Evolutionary conservation across 2,329 filamentous ascomycete genomes (phyloP), one percentile per base, ranked within the genome.

Genomic region (Tolypocladium capitatum): DNA sequence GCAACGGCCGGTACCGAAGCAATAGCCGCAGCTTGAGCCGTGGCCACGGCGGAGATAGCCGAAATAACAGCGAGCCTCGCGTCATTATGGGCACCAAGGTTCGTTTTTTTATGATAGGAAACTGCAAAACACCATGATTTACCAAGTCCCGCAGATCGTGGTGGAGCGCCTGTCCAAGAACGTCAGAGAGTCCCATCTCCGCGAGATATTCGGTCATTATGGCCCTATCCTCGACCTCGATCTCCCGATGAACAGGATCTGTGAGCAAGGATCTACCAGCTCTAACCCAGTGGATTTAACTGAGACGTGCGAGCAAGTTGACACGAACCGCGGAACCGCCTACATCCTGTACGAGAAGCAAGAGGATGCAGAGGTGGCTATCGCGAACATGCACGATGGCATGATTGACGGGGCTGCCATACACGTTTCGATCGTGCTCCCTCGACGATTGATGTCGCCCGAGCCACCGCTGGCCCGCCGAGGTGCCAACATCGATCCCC

Each of bases 371-470:
- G 88, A 96, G 66, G 74, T 81, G 14, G 92, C 92, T 28, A 94
- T 96, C 56, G 81, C 90, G 18, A 86, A 94, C 63, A 97, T 98
- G 92, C 92, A 98, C 65, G 92, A 98, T 68, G 88, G 86, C n/a
- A 86, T 94, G 60, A 70, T 95, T 28, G 90, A 96, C 64, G 89
- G 89, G 46, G 80, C 83, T 21, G 74, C 81, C 35, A 82, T 96
- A 59, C 84, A 84, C 59, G 90, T 96, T 44, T 92, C 86, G 41
- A 92, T 96, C 55, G 87, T 95, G 27, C 73, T 94, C 33, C 88
- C 88, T 0, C 80, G 85, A 45, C 81, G 85, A 58, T 87, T 88
- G 56, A 86, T 95, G 59, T 90, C 86, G 7, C 81, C 80, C 18
- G 80, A 84, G 42, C 90, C 90, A 16, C 87, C 87, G 1, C 77